Evolutionary conservation across 208 protist species (phyloP), one percentile per base, ranked within the genome.

Genomic region (Trypanosomatidae sp.): DNA sequence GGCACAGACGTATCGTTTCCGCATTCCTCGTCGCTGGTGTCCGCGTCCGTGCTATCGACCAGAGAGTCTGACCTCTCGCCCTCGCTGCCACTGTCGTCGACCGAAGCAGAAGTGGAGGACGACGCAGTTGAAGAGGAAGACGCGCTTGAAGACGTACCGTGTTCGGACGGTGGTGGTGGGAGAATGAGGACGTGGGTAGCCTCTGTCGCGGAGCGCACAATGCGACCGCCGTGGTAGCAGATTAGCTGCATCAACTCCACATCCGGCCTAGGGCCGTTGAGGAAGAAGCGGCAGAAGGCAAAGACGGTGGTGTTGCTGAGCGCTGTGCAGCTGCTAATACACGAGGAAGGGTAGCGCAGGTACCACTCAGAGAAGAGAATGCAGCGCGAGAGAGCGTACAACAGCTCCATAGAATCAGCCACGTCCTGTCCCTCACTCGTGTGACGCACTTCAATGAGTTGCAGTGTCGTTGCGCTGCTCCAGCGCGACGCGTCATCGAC

Each of bases 111-210:
- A 19, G 30, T n/a, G 30, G 28, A 77, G 36, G 64, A 82, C 6
- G 77, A 79, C 12, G 65, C 56, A 8, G 62, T 55, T 2, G 72
- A 59, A 19, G 77, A 76, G 17, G 74, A 70, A 33, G 64, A 67
- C 46, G 64, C 49, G 39, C 25, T 64, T 46, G 71, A 81, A 17
- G 50, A 47, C 22, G 36, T 39, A 30, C 9, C 60, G 60, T n/a
- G 6, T 9, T 65, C 64, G 28, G 22, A 13, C 41, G 72, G 47
- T 22, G 52, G 44, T 10, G 56, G 8, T 10, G 79, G 68, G 28
- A 67, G 30, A 28, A 49, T n/a, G 30, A 95, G 73, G 12, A 84
- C 65, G 69, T 95, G 88, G n/a, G 91, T 95, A 3, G 91, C 91
- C 39, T 87, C 79, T n/a, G 58, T 64, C 43, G 41, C 71, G 0